Conservation (phyloP, 2,329 filamentous ascomycete species). For the Colletotrichum graminicola region DNA sequence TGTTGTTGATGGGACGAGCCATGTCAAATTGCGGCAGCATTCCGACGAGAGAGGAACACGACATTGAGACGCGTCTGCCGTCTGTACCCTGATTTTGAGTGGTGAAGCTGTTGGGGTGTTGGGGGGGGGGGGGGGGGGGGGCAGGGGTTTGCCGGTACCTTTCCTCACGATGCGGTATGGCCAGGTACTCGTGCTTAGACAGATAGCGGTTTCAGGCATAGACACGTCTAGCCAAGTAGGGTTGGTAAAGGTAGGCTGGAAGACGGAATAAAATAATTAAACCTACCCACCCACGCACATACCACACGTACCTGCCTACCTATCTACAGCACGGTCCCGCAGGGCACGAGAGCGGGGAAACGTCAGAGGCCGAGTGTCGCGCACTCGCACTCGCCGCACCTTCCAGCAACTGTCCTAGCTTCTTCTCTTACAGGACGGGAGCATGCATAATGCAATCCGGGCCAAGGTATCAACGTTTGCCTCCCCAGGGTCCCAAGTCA, state of each 20-base stretch:
- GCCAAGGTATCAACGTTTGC: conserved; percentile 16
- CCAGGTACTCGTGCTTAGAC: not conserved
- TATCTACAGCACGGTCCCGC: not conserved
- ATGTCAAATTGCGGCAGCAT: conserved; percentile 22
- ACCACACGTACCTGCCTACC: too few species aligned
- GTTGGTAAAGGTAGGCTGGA: not conserved
- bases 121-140: not conserved
- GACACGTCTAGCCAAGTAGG: not conserved
- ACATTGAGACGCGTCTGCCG: conserved; percentile 13
- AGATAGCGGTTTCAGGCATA: not conserved
- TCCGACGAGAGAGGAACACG: conserved; percentile 11
- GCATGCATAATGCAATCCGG: not conserved
- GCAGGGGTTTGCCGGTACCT: not conserved
- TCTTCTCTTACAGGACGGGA: not conserved
- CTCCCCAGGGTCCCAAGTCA: conserved; percentile 5
- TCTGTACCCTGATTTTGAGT: not conserved
- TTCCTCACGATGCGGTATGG: too few species aligned
- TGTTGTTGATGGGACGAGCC: conserved; percentile 17
- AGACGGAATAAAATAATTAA: not conserved
- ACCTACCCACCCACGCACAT: not conserved
- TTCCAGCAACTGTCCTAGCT: not conserved
- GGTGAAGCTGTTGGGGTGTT: too few species aligned
- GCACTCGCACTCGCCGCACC: conserved; percentile 29
- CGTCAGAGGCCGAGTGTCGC: conserved; percentile 10
- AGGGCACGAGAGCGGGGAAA: not conserved